Evolutionary conservation across 441 rosid species (phyloP), one percentile per base, ranked within the genome.

Genomic region (Viola pubescens): DNA sequence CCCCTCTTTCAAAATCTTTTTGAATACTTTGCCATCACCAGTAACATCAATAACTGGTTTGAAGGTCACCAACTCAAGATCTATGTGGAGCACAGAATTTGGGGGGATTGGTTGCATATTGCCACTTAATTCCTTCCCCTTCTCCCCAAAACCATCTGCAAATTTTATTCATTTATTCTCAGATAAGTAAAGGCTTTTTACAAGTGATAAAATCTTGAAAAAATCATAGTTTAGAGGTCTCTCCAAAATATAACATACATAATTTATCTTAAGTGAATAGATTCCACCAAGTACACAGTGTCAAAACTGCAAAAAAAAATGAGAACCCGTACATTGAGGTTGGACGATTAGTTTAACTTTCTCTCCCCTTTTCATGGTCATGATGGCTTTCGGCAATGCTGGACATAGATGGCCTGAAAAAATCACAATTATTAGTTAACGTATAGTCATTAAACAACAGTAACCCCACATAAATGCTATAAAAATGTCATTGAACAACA

Each of bases 1-100:
- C 63, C 91, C 88, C 66, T 77, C 82, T 51, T 66, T 80, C 69
- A 85, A 39, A 46, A 85, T 77, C 72, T 85, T 85, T 72, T 85
- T 85, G 45, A 80, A 53, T 52, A 82, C 84, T 73, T 80, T 79
- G 45, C 69, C 71, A 64, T 85, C 86, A 6, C 81, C 82, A 5
- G 72, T 66, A 49, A 82, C 76, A 74, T 85, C 86, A 64, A 81
- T 63, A 45, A 85, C 88, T 56, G 77, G 65, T 67, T 79, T 85
- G 58, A 74, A 82, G 42, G 88, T 79, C 10, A 74, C 65, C 76
- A 85, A 67, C 61, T 75, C 76, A 64, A 85, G 19, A 64, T 80
- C 79, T 48, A 80, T 49, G 59, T 64, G 56, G 65, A 85, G 70
- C 26, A 65, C 61, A 44, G 86, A 71, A 64, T 74, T 76, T 42